Conservation (phyloP, 179 eudicot genomes). For the Corrigiola litoralis region DNA sequence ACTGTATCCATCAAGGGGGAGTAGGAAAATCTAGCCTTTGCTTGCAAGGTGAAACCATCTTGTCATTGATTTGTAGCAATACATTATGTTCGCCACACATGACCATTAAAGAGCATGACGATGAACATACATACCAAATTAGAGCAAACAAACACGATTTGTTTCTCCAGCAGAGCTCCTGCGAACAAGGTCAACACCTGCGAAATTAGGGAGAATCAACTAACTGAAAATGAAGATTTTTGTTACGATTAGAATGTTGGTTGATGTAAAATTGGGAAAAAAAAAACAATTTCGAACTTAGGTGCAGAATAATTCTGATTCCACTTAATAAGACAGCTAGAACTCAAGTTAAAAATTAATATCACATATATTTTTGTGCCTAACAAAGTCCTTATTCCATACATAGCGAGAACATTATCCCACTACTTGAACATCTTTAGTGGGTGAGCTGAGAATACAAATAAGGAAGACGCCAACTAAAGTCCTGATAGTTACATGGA, state of each 20-base stretch:
- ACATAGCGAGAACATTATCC: neutral
- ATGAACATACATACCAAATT: constrained; percentile 62
- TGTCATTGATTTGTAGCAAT: neutral
- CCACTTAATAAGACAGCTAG: neutral
- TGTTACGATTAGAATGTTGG: neutral
- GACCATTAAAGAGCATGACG: constrained; percentile 8
- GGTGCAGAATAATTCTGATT: neutral
- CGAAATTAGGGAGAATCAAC: constrained; percentile 17
- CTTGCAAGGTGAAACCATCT: neutral
- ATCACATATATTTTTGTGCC: neutral
- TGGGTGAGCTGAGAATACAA: neutral
- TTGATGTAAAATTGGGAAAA: neutral
- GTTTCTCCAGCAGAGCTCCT: constrained; percentile 95
- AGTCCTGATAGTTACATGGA: neutral
- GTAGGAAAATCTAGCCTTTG: too few species aligned
- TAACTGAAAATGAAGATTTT: constrained; percentile 8
- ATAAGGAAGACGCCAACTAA: neutral
- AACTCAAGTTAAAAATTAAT: neutral
- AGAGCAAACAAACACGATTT: constrained; percentile 77
- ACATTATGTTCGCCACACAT: neutral
- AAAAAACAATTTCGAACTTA: too few species aligned
- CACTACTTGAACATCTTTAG: neutral
- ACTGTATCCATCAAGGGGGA: neutral
- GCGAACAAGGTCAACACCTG: constrained; percentile 88
- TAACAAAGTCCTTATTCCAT: neutral